Base-by-base conservation (phyloP, 306 rosid genomes). In the Astragalus glycyphyllos region DNA sequence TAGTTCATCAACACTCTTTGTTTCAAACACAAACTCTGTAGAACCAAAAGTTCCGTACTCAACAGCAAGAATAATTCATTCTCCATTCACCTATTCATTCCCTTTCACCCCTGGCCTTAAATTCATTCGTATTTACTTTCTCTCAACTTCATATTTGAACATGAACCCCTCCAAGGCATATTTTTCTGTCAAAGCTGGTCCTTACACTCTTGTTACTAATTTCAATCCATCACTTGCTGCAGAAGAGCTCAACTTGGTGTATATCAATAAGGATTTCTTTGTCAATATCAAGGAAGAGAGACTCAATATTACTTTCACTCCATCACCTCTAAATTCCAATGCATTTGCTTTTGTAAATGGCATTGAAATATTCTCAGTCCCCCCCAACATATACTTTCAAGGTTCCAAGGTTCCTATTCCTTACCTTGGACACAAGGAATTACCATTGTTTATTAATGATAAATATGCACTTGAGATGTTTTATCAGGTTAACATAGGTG, bases 291-390 rank as follows among this genome's bases (percentile, higher is more conserved):
- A n/a, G 4, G 68, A 48, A 20, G 58, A 68, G 45, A 87, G 46
- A 23, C 53, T 88, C 14, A 74, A 67, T 61, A 70, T 91, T 10
- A 80, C 81, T 2, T 79, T 89, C 77, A 74, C 11, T 4, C 89
- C 91, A 50, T 58, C 12, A 60, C 41, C 60, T 57, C 63, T 37
- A 50, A 38, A 46, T 70, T 4, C 68, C 38, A 82, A 77, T 16
- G 77, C 91, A 0, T 82, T 65, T 51, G 90, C 88, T 29, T 89
- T 83, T 38, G 41, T 87, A 55, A 91, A 87, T 35, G 96, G 92
- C 46, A 92, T 92, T 31, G 94, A 92, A 68, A 72, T 84, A 10
- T 77, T 92, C 26, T 79, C 94, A 15, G 86, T 87, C 54, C 98
- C 98, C 8, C 7, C 41, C 17, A 20, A 31, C 26, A 80, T 84